A percentile compares a stretch with the other conserved stretches of the same genome.
phyloP scores from a whole-genome alignment of 2,329 filamentous ascomycete species.

The Xylaria digitata region DNA sequence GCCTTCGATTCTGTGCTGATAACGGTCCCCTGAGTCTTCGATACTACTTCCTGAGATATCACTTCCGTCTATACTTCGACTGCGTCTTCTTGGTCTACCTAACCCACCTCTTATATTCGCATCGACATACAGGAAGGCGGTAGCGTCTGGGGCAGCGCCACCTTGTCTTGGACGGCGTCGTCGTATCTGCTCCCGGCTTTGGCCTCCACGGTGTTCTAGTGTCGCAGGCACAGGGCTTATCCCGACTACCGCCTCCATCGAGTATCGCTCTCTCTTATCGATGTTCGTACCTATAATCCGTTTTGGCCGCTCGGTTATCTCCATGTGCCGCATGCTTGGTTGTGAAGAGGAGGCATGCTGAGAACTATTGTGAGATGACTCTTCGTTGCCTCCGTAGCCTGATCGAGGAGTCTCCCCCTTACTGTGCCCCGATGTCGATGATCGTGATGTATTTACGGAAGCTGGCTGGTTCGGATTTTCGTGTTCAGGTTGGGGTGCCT shows the following conservation, averaged over 20 bases:
- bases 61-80: not conserved
- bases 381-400: not conserved
- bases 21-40: not conserved
- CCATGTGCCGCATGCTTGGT: not conserved
- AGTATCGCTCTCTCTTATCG: not conserved
- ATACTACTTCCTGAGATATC: not conserved
- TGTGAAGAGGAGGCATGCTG: not conserved
- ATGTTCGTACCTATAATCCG: not conserved
- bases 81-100: not conserved
- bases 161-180: not conserved
- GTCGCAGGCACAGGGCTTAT: not conserved
- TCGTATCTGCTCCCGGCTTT: not conserved
- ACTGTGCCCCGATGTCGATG: not conserved
- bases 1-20: not conserved
- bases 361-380: not conserved
- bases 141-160: not conserved
- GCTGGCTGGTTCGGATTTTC: not conserved
- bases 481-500: not conserved
- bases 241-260: not conserved
- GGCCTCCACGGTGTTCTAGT: not conserved
- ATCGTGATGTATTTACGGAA: not conserved
- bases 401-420: not conserved
- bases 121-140: not conserved
- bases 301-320: too few species aligned
- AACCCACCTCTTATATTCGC: conserved; percentile 1